A percentile compares a stretch with the other conserved stretches of the same genome.
These are phyloP conservation scores for Lipomyces sp. DNA, from an alignment of 805 yeast genomes.

Conservation along the genomic window DNA sequence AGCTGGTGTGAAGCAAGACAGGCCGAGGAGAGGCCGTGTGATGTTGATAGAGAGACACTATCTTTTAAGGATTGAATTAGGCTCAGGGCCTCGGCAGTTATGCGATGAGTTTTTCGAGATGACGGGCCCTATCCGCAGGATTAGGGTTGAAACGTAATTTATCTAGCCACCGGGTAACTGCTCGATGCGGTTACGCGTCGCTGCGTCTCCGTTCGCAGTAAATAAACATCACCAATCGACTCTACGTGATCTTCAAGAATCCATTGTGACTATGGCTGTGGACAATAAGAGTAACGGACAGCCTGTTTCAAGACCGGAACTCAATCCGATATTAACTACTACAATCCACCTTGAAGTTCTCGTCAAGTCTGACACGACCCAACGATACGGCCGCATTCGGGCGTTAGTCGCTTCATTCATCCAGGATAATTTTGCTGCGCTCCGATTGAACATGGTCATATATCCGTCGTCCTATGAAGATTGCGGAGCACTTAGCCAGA, in stretches of 20 bases:
- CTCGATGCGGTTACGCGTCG: not conserved
- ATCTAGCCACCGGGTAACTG: not conserved
- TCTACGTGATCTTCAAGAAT: not conserved
- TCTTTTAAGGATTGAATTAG: not conserved
- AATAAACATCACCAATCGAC: not conserved
- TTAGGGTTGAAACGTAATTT: too few relatives aligned
- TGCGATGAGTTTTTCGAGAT: too few relatives aligned
- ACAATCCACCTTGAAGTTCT: conserved; percentile 28
- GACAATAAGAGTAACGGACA: not conserved
- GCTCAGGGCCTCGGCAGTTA: too few relatives aligned
- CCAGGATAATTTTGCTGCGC: conserved; percentile 29
- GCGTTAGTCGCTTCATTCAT: conserved; percentile 16
- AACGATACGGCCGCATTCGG: conserved; percentile 1
- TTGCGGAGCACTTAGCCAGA: not conserved
- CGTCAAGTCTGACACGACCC: not conserved
- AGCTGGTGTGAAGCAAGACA: not conserved
- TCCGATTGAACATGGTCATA: conserved; percentile 22
- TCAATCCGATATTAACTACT: not conserved
- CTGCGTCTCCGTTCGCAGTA: not conserved
- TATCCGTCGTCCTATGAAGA: conserved; percentile 18
- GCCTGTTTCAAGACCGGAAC: not conserved
- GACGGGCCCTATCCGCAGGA: too few relatives aligned
- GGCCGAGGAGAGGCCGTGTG: not conserved
- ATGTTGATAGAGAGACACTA: not conserved
- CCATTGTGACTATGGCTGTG: not conserved